Percentiles rank a stretch among this genome's conserved stretches.
phyloP scores from a whole-genome alignment of 2,329 filamentous ascomycete species.

The Botrytis aclada region DNA sequence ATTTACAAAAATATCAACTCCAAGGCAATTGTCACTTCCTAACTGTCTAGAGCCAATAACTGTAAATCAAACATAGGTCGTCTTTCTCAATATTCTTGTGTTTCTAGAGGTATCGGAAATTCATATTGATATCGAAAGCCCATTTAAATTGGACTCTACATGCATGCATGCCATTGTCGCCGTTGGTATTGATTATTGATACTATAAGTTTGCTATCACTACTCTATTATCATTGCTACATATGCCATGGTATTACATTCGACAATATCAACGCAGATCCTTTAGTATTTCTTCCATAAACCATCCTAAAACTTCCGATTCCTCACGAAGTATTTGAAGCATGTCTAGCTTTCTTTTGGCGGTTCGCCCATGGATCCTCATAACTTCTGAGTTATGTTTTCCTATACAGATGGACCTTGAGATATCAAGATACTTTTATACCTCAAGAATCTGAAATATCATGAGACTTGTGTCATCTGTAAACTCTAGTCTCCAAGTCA shows the following conservation, averaged over 20 bases:
- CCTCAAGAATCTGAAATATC: background rate
- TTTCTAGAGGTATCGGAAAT: background rate
- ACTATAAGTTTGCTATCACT: background rate
- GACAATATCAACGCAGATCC: fast-evolving
- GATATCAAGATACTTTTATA: no score
- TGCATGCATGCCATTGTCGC: background rate
- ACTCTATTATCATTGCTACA: background rate
- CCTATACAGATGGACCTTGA: no score
- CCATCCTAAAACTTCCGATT: background rate
- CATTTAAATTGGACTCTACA: no score
- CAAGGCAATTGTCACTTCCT: fast-evolving
- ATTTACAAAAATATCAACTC: no score
- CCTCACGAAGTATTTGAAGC: background rate
- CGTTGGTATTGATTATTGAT: fast-evolving
- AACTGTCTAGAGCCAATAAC: no score
- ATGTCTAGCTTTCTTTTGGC: no score
- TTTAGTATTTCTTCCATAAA: background rate
- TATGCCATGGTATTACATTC: background rate
- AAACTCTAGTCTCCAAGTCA: no score
- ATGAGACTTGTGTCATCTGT: background rate
- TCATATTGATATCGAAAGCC: background rate
- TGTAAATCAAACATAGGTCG: no score
- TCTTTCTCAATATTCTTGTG: background rate
- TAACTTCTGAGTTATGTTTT: no score
- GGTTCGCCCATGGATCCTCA: no score